These are phyloP conservation scores for Bruguiera hainesii DNA, from an alignment of 441 rosid species.

Conservation along the genomic window DNA sequence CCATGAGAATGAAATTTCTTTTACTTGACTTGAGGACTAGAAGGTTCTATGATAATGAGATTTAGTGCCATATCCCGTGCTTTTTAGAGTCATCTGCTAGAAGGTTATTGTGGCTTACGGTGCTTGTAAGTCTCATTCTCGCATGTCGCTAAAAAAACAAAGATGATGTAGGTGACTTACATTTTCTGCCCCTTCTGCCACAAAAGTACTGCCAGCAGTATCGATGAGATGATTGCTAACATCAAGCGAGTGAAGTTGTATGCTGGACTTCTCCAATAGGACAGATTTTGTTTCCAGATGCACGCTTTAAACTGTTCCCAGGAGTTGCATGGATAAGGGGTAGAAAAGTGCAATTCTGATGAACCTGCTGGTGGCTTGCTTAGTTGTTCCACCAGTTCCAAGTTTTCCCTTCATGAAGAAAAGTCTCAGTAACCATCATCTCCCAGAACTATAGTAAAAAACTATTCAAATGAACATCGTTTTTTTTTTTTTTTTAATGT, in stretches of 20 bases:
- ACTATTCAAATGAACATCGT: too few relatives aligned
- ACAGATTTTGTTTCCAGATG: slow-evolving; percentile 52
- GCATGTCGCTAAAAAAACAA: too few relatives aligned
- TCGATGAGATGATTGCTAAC: slow-evolving; percentile 30
- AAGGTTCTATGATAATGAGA: too few relatives aligned
- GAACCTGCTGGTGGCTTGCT: slow-evolving; percentile 35
- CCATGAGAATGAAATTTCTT: too few relatives aligned
- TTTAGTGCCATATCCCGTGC: too few relatives aligned
- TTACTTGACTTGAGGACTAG: too few relatives aligned
- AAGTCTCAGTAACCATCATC: background rate
- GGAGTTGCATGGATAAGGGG: slow-evolving; percentile 35
- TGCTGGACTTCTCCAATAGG: slow-evolving; percentile 68
- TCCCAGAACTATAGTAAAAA: too few relatives aligned
- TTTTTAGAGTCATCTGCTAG: too few relatives aligned
- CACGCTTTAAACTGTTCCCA: slow-evolving; percentile 58
- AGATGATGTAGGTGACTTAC: slow-evolving; percentile 31
- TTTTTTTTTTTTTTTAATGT: too few relatives aligned
- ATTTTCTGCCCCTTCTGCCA: slow-evolving; percentile 56
- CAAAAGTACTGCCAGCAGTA: slow-evolving; percentile 43
- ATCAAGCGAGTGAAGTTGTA: slow-evolving; percentile 42
- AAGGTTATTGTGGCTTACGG: too few relatives aligned
- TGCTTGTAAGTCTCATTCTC: too few relatives aligned
- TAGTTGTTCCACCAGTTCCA: slow-evolving; percentile 5
- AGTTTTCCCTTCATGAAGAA: background rate
- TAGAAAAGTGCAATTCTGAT: slow-evolving; percentile 44